Evolutionary conservation across 164 flowering plant genomes (phyloP), one percentile per base, ranked within the genome.

Genomic region (Litsea cubeba): DNA sequence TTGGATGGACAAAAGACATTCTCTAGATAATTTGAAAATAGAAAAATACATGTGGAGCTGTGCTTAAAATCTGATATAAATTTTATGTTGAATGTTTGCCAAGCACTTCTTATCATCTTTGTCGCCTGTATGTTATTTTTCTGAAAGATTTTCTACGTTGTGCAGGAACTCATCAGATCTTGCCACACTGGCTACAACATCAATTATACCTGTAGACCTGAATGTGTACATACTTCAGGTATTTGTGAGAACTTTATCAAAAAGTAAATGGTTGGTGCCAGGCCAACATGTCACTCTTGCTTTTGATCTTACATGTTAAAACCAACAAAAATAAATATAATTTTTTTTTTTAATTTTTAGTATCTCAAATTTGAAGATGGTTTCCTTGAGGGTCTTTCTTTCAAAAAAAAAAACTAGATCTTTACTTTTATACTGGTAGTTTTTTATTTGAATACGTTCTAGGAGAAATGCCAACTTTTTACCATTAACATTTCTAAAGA

Each of bases 191-290:
- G 73, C 87, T 26, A 88, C 97, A 70, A 94, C 98, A 71, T 83
- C 89, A 67, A 83, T 96, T 67, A 5, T 96, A 77, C 99, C 99
- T 51, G 98, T 94, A 71, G 99, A 96, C 83, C 82, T 96, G 80
- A 94, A 94, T 79, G 88, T 85, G 8, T 85, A 82, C 78, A 65
- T 95, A 71, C 87, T 93, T n/a, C 84, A 84, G 90, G 99, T 93
- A 81, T 73, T 26, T 71, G 65, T 58, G 8, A 51, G 50, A 25
- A 54, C 17, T n/a, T 63, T 57, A 6, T 60, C 2, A 26, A 12
- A 72, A 40, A 12, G 24, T 72, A 63, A 20, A 12, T 57, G 5
- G 28, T 66, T 66, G 40, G 18, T 66, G n/a, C 20, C 5, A 14
- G 24, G 67, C 30, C 10, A 28, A 17, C 28, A 54, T 66, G 40